A percentile compares a stretch with the other conserved stretches of the same genome.
These are phyloP conservation scores for Phytophthora foliorum DNA, from an alignment of 352 stramenopile genomes.

Conservation along the genomic window DNA sequence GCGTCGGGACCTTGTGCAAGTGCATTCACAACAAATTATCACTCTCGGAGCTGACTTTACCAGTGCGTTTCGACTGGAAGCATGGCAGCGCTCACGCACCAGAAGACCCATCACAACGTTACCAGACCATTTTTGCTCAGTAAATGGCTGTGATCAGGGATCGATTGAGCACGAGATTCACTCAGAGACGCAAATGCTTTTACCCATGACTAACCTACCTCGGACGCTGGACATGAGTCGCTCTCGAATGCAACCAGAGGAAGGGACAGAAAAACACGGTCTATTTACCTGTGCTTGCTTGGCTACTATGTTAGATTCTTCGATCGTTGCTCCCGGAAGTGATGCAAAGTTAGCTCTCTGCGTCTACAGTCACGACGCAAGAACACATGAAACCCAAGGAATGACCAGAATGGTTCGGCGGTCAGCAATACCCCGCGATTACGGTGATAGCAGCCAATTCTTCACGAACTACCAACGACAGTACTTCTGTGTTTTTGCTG, in stretches of 20 bases:
- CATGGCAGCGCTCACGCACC: constrained; percentile 58
- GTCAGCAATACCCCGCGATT: constrained; percentile 20
- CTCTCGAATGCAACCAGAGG: constrained; percentile 42
- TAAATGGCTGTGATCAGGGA: constrained; percentile 48
- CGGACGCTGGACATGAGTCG: constrained; percentile 69
- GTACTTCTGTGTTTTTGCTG: constrained; percentile 67
- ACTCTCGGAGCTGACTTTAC: constrained; percentile 76
- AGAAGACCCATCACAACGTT: constrained; percentile 38
- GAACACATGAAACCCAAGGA: constrained; percentile 13
- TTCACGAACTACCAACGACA: constrained; percentile 65
- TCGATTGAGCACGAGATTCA: constrained; percentile 60
- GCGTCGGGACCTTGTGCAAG: constrained; percentile 53
- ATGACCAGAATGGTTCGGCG: not conserved
- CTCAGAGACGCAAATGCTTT: constrained; percentile 44
- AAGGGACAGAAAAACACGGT: constrained; percentile 68
- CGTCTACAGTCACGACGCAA: constrained; percentile 64
- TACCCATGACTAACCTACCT: constrained; percentile 84
- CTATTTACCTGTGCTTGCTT: constrained; percentile 65
- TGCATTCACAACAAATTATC: constrained; percentile 81
- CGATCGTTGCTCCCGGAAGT: constrained; percentile 1
- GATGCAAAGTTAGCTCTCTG: constrained; percentile 60
- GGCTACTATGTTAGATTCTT: constrained; percentile 68
- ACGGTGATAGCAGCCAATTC: constrained; percentile 12
- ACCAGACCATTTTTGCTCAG: constrained; percentile 64
- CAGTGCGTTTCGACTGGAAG: constrained; percentile 51